A percentile compares a stretch with the other conserved stretches of the same genome.
Evolutionary conservation across 441 rosid genomes (phyloP).

Genomic region (Populus hybrid): DNA sequence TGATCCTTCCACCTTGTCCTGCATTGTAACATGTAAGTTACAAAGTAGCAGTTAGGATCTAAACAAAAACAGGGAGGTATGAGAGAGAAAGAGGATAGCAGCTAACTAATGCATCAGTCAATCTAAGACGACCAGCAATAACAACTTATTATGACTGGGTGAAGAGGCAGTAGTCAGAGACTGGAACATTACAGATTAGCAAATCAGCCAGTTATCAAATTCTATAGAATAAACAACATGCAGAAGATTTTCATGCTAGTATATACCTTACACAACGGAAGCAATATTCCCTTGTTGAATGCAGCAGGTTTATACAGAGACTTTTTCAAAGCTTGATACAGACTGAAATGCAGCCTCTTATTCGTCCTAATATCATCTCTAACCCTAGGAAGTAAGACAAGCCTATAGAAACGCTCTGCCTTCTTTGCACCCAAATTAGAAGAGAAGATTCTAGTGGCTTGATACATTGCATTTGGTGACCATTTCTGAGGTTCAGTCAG

Average conservation of each 20-base stretch:
- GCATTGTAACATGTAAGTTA: not conserved
- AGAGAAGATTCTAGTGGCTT: slow-evolving; percentile 82
- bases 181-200: not conserved
- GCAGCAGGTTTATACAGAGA: slow-evolving; percentile 84
- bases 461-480: slow-evolving; percentile 88
- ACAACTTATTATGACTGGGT: not conserved
- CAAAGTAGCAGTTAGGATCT: not conserved
- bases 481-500: slow-evolving; percentile 91
- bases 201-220: not conserved
- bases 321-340: slow-evolving; percentile 77
- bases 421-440: slow-evolving; percentile 66
- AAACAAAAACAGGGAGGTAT: not conserved
- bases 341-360: slow-evolving; percentile 75
- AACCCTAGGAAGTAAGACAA: slow-evolving; percentile 81
- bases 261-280: slow-evolving; percentile 80
- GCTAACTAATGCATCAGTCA: not conserved
- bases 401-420: slow-evolving; percentile 68
- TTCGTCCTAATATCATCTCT: slow-evolving; percentile 85
- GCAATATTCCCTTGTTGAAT: slow-evolving; percentile 83
- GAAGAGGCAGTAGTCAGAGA: not conserved
- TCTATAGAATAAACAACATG: not conserved
- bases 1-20: not conserved
- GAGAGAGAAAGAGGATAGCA: not conserved
- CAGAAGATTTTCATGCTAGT: not conserved
- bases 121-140: not conserved